Percentiles rank a stretch among this genome's conserved stretches.
Conservation (phyloP, 768 basidiomycete genomes). For the Lentinula raphanica region DNA sequence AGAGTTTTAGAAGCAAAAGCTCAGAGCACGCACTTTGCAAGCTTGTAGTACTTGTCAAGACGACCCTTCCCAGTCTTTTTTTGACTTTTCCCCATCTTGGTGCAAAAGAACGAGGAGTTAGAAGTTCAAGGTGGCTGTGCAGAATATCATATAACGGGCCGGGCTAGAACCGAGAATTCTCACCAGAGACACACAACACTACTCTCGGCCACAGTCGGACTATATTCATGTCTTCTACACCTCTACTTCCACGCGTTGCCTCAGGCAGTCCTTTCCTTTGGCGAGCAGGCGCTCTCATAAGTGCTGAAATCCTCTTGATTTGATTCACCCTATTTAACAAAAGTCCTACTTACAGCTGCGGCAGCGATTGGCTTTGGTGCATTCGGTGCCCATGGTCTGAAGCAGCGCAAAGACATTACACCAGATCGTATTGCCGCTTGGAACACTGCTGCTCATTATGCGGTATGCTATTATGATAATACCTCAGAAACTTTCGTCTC, state of each 20-base stretch:
- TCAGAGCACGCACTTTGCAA: slow-evolving; percentile 64
- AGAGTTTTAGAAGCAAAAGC: not conserved
- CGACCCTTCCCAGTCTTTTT: slow-evolving; percentile 97
- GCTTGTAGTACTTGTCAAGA: slow-evolving; percentile 95
- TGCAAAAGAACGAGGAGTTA: slow-evolving; percentile 1
- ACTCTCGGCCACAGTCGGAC: not conserved
- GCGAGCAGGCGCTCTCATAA: slow-evolving; percentile 37
- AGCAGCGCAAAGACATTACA: slow-evolving; percentile 40
- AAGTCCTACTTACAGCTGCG: not conserved
- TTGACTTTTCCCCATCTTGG: slow-evolving; percentile 67
- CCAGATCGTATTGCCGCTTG: slow-evolving; percentile 53
- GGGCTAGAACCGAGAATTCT: not conserved
- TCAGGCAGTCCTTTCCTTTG: slow-evolving; percentile 26
- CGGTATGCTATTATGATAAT: slow-evolving; percentile 36
- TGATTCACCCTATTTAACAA: not conserved
- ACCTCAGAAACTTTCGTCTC: slow-evolving; percentile 7
- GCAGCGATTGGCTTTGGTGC: slow-evolving; percentile 24
- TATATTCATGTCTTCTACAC: slow-evolving; percentile 22
- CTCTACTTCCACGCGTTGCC: slow-evolving; percentile 18
- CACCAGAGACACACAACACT: not conserved
- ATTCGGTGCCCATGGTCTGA: slow-evolving; percentile 64
- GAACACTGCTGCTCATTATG: slow-evolving; percentile 58
- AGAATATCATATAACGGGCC: not conserved
- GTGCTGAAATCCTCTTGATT: slow-evolving; percentile 27
- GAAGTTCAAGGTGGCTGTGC: not conserved